These are phyloP conservation scores for Paramecium bursaria DNA, from an alignment of 73 alveolate genomes.

Conservation along the genomic window DNA sequence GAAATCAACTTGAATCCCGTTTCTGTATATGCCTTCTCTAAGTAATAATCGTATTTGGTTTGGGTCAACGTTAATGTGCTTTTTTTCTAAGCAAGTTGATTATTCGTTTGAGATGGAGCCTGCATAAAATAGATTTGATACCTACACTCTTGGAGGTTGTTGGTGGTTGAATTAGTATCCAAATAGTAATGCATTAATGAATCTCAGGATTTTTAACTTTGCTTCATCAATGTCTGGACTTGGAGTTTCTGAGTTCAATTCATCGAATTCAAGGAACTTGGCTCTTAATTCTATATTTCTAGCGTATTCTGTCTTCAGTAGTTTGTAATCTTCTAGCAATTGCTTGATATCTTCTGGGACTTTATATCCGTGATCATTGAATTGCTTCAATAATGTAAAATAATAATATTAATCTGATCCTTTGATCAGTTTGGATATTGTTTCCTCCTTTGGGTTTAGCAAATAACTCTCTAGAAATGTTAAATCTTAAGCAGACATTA, in stretches of 20 bases:
- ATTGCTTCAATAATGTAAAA: background rate
- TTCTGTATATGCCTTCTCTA: constrained; percentile 28
- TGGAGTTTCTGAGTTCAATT: background rate
- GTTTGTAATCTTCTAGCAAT: background rate
- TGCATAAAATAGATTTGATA: background rate
- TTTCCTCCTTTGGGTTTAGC: background rate
- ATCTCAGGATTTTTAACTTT: background rate
- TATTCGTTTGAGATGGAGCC: background rate
- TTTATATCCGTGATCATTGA: background rate
- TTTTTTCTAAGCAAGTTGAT: background rate
- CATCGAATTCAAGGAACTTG: background rate
- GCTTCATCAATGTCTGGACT: background rate
- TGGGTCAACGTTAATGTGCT: too few relatives aligned
- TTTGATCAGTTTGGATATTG: background rate
- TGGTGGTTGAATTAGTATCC: background rate
- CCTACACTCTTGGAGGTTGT: background rate
- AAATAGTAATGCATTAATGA: background rate
- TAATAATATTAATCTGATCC: background rate
- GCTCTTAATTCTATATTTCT: background rate
- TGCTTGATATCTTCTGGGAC: background rate
- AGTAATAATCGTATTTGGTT: background rate
- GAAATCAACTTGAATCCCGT: background rate
- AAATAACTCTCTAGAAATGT: background rate
- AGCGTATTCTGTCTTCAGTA: background rate
- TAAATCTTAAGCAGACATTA: background rate